These are phyloP conservation scores for Syncephalastrum monosporum DNA, from an alignment of 371 early-diverging fungal species.

Conservation along the genomic window DNA sequence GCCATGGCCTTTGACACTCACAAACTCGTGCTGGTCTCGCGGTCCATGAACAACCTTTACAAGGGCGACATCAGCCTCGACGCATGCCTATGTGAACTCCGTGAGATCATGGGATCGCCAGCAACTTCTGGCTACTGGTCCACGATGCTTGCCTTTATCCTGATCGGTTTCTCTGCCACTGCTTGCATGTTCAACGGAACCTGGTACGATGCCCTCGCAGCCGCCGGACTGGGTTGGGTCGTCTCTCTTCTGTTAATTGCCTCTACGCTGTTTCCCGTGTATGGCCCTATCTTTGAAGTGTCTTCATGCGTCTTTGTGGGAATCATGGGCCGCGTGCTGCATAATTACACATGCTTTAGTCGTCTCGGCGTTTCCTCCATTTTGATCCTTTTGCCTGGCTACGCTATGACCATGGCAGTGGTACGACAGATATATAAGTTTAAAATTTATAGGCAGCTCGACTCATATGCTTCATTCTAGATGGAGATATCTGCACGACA, in stretches of 20 bases:
- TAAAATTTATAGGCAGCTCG: not conserved
- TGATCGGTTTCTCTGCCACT: constrained; percentile 28
- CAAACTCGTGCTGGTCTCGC: constrained; percentile 32
- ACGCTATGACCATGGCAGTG: constrained; percentile 68
- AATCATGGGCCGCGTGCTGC: constrained; percentile 29
- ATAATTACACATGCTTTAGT: constrained; percentile 33
- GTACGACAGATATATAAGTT: constrained; percentile 5
- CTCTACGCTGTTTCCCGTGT: constrained; percentile 29
- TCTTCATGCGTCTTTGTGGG: constrained; percentile 34
- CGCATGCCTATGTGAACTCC: constrained; percentile 18
- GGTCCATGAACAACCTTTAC: constrained; percentile 30
- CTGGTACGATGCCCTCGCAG: constrained; percentile 32
- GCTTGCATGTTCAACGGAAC: constrained; percentile 34
- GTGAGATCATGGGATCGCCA: constrained; percentile 26
- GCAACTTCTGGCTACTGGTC: constrained; percentile 25
- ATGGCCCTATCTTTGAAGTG: constrained; percentile 38
- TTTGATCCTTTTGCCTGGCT: constrained; percentile 65
- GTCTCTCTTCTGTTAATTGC: constrained; percentile 28
- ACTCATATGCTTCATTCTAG: constrained; percentile 4
- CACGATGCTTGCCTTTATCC: constrained; percentile 13
- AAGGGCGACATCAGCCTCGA: constrained; percentile 6
- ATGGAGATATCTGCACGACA: constrained; percentile 61
- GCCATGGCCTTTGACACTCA: constrained; percentile 34
- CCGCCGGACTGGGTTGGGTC: constrained; percentile 24
- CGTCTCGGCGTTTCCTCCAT: constrained; percentile 42